Evolutionary conservation across 2,329 filamentous ascomycete genomes (phyloP).

Genomic region (Fragosphaeria purpurea): DNA sequence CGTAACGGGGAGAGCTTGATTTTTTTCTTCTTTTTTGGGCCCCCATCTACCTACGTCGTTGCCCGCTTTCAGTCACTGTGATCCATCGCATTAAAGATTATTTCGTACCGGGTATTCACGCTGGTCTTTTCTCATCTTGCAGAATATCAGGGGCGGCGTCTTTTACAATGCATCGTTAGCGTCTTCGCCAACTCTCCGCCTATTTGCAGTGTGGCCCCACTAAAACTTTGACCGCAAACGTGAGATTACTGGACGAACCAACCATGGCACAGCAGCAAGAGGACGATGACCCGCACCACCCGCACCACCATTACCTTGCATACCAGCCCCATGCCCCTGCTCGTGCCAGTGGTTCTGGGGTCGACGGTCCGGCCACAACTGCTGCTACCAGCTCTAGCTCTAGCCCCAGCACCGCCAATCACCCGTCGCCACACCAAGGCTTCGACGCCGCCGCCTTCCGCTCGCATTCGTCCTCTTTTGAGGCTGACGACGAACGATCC

Average conservation of each 20-base stretch:
- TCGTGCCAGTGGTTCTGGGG: background rate
- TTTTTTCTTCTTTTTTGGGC: too few relatives aligned
- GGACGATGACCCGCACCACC: background rate
- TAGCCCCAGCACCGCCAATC: constrained; percentile 28
- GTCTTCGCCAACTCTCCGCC: too few relatives aligned
- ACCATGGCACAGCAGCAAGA: constrained; percentile 23
- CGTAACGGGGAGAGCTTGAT: too few relatives aligned
- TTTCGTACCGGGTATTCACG: too few relatives aligned
- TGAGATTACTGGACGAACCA: background rate
- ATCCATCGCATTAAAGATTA: too few relatives aligned
- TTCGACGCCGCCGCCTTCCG: constrained; percentile 27
- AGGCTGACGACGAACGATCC: constrained; percentile 61
- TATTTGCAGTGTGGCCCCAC: too few relatives aligned
- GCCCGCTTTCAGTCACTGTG: too few relatives aligned
- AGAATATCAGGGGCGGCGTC: too few relatives aligned
- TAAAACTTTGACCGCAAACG: too few relatives aligned
- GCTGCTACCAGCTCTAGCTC: constrained; percentile 1
- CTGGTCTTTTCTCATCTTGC: too few relatives aligned
- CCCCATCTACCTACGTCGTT: too few relatives aligned
- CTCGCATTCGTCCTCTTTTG: constrained; percentile 54
- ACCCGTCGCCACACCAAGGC: constrained; percentile 21
- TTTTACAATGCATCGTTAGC: too few relatives aligned
- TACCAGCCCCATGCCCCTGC: background rate
- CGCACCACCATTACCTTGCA: background rate
- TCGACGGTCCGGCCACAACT: background rate